Conservation (phyloP, 192 early-diverging fungal genomes). For the Chytriomyces confervae region DNA sequence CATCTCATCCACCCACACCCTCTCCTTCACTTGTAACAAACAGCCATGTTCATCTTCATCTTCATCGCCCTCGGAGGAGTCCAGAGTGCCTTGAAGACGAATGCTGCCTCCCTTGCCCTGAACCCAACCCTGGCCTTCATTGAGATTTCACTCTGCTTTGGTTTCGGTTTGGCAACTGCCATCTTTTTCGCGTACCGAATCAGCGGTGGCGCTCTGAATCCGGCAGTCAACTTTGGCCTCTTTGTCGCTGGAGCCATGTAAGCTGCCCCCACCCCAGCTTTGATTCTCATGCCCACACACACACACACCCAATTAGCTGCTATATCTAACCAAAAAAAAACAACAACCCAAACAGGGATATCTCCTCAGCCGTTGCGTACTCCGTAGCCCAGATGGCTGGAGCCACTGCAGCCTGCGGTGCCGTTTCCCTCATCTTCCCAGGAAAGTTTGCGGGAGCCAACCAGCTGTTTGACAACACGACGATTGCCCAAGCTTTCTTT, state of each 20-base stretch:
- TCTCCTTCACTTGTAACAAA: neutral
- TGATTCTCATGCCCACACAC: neutral
- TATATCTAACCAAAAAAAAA: neutral
- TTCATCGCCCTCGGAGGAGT: conserved; percentile 41
- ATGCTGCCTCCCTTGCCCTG: conserved; percentile 8
- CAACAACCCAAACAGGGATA: conserved; percentile 4
- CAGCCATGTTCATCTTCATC: conserved; percentile 46
- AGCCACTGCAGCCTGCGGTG: conserved; percentile 57
- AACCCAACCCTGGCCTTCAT: conserved; percentile 33
- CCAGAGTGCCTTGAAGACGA: conserved; percentile 30
- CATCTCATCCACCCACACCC: neutral
- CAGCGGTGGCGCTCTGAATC: conserved; percentile 68
- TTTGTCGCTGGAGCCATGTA: conserved; percentile 59
- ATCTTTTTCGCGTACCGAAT: conserved; percentile 59
- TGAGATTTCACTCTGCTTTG: conserved; percentile 49
- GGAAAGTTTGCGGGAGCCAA: conserved; percentile 40
- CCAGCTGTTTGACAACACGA: conserved; percentile 19
- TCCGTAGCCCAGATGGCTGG: conserved; percentile 66
- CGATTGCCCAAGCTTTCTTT: conserved; percentile 43
- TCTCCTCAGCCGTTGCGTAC: conserved; percentile 48
- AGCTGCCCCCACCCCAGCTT: conserved; percentile 18
- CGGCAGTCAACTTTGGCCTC: conserved; percentile 67
- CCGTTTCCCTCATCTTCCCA: conserved; percentile 40
- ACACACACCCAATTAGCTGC: too few species aligned
- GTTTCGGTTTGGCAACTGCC: conserved; percentile 49